Percentiles rank a stretch among this genome's conserved stretches.
phyloP scores from a whole-genome alignment of 257 asterid species.

The Penstemon eatonii region DNA sequence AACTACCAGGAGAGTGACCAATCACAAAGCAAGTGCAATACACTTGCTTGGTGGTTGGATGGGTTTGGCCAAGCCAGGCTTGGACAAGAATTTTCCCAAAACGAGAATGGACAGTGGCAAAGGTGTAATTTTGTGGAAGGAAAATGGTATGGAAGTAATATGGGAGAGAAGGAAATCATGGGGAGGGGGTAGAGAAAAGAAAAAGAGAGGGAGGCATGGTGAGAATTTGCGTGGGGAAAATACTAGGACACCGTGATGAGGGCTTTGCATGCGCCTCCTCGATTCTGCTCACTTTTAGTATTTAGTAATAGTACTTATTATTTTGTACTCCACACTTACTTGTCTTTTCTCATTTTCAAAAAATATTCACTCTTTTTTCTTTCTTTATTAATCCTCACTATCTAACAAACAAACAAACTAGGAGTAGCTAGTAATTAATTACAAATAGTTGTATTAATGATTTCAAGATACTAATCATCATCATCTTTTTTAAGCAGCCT shows the following conservation, averaged over 20 bases:
- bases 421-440: no score
- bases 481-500: no score
- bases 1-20: no score
- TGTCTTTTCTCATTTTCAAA: background rate
- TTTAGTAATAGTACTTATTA: background rate
- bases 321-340: constrained; percentile 14
- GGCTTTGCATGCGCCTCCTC: constrained; percentile 82
- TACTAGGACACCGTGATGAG: constrained; percentile 63
- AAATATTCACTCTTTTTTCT: background rate
- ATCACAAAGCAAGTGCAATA: no score
- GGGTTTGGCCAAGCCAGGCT: no score
- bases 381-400: constrained; percentile 13
- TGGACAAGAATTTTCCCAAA: no score
- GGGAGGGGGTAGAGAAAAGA: constrained; percentile 29
- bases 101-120: constrained; percentile 6
- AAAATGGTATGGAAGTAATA: constrained; percentile 29
- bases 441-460: no score
- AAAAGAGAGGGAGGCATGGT: constrained; percentile 42
- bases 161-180: background rate
- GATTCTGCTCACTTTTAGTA: constrained; percentile 39
- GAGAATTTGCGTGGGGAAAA: constrained; percentile 46
- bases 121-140: constrained; percentile 23
- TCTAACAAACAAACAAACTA: background rate
- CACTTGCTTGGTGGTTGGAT: no score
- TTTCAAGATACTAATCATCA: no score